phyloP scores from a whole-genome alignment of 2,329 filamentous ascomycete species.

The Colletotrichum simmondsii region DNA sequence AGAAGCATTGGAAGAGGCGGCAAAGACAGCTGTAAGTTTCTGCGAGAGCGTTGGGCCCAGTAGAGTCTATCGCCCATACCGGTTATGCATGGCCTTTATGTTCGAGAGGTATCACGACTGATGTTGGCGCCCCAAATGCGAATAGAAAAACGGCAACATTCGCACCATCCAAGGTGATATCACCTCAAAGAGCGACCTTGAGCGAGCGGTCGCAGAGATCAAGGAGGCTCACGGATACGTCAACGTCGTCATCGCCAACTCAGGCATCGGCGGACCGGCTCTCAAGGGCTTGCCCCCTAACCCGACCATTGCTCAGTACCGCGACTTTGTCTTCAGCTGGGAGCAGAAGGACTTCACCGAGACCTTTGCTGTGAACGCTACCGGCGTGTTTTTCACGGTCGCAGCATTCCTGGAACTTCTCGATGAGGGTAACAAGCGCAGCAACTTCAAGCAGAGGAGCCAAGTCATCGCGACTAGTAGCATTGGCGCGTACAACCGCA shows the following conservation, averaged over 20 bases:
- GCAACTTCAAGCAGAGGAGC: slow-evolving; percentile 39
- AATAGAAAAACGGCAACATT: slow-evolving; percentile 26
- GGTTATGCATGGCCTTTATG: neutral
- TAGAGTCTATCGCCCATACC: too few species aligned
- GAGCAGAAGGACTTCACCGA: slow-evolving; percentile 61
- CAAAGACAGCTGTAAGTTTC: slow-evolving; percentile 40
- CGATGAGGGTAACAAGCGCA: slow-evolving; percentile 68
- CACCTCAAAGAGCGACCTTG: slow-evolving; percentile 46
- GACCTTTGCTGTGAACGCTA: slow-evolving; percentile 71
- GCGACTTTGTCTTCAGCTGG: slow-evolving; percentile 49
- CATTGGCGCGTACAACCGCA: slow-evolving; percentile 71
- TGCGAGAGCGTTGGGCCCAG: neutral
- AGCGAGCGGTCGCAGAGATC: slow-evolving; percentile 63
- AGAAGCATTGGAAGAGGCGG: slow-evolving; percentile 54
- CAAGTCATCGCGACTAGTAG: slow-evolving; percentile 65
- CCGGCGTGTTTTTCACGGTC: slow-evolving; percentile 74
- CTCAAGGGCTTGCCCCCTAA: slow-evolving; percentile 42
- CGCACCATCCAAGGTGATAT: slow-evolving; percentile 44
- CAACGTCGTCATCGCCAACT: slow-evolving; percentile 68
- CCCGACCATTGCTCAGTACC: slow-evolving; percentile 14
- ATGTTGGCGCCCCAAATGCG: neutral
- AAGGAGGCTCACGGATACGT: slow-evolving; percentile 60
- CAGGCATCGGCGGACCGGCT: slow-evolving; percentile 53
- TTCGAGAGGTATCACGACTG: neutral
- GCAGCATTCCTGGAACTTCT: slow-evolving; percentile 76